A percentile compares a stretch with the other conserved stretches of the same genome.
phyloP scores from a whole-genome alignment of 2,329 filamentous ascomycete species.

The Penicillium sumatraense region DNA sequence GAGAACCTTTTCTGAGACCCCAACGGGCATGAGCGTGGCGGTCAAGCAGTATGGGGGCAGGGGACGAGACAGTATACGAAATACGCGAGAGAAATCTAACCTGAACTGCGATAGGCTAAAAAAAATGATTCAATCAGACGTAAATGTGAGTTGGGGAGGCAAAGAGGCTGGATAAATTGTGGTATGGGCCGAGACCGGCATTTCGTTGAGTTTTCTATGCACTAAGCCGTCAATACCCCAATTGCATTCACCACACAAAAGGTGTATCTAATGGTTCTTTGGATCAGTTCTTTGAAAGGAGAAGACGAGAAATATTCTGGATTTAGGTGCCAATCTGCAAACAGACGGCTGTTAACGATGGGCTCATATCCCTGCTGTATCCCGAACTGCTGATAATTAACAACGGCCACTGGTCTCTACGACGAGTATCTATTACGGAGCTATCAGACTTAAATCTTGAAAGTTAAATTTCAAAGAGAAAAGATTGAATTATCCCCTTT shows the following conservation, averaged over 20 bases:
- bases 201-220: background rate
- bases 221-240: background rate
- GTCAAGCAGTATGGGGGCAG: background rate
- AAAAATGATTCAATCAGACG: background rate
- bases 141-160: background rate
- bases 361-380: background rate
- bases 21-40: background rate
- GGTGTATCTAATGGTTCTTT: no score
- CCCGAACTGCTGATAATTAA: background rate
- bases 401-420: background rate
- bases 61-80: background rate
- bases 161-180: slow-evolving; percentile 15
- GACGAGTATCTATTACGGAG: background rate
- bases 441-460: background rate
- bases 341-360: background rate
- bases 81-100: background rate
- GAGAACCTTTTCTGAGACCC: background rate
- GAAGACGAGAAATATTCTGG: background rate
- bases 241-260: background rate
- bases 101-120: background rate
- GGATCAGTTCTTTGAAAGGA: no score
- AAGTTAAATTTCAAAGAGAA: background rate
- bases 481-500: no score
- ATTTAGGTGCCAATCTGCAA: background rate
- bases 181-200: slow-evolving; percentile 1